These are phyloP conservation scores for Cyphellophora attinorum DNA, from an alignment of 2,329 filamentous ascomycete species.

Conservation along the genomic window DNA sequence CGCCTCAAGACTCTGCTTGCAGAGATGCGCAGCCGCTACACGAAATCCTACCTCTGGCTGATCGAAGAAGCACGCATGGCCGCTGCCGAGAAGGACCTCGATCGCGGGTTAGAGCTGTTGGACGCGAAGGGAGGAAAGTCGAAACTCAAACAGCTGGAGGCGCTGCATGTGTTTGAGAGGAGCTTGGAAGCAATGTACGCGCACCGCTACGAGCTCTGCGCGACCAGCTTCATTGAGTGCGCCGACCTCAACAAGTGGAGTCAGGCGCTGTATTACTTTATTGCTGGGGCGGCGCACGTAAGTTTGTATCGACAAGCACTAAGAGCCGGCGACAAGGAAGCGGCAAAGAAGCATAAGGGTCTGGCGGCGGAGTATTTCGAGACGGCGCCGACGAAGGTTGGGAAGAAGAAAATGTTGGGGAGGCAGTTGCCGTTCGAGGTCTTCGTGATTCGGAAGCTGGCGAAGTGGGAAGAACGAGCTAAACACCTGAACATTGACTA, in stretches of 20 bases:
- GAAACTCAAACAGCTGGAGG: constrained; percentile 79
- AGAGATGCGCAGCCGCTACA: constrained; percentile 69
- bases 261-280: constrained; percentile 80
- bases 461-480: constrained; percentile 76
- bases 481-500: constrained; percentile 58
- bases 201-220: constrained; percentile 66
- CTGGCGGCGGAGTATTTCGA: constrained; percentile 61
- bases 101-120: constrained; percentile 58
- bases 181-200: constrained; percentile 68
- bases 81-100: constrained; percentile 56
- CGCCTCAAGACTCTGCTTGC: constrained; percentile 58
- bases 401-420: constrained; percentile 84
- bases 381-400: constrained; percentile 62
- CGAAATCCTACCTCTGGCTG: constrained; percentile 74
- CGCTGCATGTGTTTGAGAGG: constrained; percentile 76
- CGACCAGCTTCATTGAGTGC: constrained; percentile 60
- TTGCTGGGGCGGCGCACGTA: constrained; percentile 67
- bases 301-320: constrained; percentile 65
- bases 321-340: constrained; percentile 22
- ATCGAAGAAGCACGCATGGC: constrained; percentile 77
- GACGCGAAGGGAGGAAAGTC: constrained; percentile 46
- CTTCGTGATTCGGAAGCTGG: constrained; percentile 72
- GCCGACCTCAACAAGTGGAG: constrained; percentile 84
- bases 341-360: constrained; percentile 49
- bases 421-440: constrained; percentile 81